Conservation (phyloP, 208 protist species). For the Phytomonas sp. region DNA sequence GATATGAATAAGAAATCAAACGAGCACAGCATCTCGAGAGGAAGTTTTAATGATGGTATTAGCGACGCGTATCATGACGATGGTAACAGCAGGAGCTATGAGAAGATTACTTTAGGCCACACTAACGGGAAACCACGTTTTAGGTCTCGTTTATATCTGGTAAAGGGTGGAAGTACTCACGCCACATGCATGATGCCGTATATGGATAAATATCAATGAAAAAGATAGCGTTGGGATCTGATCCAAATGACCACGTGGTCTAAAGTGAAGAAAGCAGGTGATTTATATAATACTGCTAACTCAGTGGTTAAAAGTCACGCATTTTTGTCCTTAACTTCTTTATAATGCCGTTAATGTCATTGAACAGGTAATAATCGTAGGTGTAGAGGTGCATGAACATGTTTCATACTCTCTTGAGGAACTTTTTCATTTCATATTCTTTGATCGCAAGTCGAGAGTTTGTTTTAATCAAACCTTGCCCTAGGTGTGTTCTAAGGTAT, state of each 20-base stretch:
- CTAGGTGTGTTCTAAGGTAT: neutral
- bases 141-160: neutral
- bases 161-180: neutral
- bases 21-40: neutral
- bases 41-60: neutral
- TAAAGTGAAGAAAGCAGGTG: neutral
- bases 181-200: neutral
- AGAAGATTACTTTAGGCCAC: neutral
- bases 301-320: neutral
- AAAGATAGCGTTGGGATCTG: neutral
- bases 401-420: neutral
- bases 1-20: neutral
- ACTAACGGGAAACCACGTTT: neutral
- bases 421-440: neutral
- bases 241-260: neutral
- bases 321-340: neutral
- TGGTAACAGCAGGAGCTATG: neutral
- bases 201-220: neutral
- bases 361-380: neutral
- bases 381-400: neutral
- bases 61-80: neutral
- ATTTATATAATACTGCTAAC: slow-evolving; percentile 8
- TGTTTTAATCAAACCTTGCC: neutral
- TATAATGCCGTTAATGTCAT: neutral
- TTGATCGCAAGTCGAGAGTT: neutral